These are phyloP conservation scores for Berkeleyomyces basicola DNA, from an alignment of 2,329 filamentous ascomycete genomes.

Conservation along the genomic window DNA sequence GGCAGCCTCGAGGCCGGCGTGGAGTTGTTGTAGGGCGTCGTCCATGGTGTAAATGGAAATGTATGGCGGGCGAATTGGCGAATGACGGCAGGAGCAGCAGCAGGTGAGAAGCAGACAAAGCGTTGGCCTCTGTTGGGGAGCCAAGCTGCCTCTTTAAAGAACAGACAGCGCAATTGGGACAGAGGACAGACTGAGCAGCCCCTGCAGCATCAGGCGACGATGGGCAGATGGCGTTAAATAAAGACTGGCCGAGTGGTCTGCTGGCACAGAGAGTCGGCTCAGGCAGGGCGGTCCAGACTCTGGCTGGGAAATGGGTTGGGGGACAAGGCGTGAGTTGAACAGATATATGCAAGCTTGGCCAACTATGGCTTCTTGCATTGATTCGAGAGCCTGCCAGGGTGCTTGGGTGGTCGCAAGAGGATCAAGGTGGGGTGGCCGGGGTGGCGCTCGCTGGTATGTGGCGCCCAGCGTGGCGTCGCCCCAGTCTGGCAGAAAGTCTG, in stretches of 20 bases:
- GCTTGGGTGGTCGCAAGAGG: background rate
- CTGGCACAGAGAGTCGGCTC: background rate
- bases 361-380: background rate
- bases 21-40: conserved; percentile 11
- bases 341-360: background rate
- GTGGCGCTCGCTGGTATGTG: background rate
- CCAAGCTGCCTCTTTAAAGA: background rate
- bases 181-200: conserved; percentile 1
- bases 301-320: background rate
- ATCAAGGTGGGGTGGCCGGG: background rate
- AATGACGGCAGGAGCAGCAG: background rate
- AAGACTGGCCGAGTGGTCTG: conserved; percentile 1
- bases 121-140: background rate
- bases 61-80: background rate
- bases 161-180: background rate
- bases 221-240: conserved; percentile 9
- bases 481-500: background rate
- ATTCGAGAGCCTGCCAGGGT: background rate
- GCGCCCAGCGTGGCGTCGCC: background rate
- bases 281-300: background rate
- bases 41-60: background rate
- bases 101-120: background rate
- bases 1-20: conserved; percentile 15
- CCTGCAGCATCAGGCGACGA: conserved; percentile 6
- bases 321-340: background rate